Percentiles rank a stretch among this genome's conserved stretches.
Conservation (phyloP, 2,329 filamentous ascomycete species). For the Ophiostoma ips region DNA sequence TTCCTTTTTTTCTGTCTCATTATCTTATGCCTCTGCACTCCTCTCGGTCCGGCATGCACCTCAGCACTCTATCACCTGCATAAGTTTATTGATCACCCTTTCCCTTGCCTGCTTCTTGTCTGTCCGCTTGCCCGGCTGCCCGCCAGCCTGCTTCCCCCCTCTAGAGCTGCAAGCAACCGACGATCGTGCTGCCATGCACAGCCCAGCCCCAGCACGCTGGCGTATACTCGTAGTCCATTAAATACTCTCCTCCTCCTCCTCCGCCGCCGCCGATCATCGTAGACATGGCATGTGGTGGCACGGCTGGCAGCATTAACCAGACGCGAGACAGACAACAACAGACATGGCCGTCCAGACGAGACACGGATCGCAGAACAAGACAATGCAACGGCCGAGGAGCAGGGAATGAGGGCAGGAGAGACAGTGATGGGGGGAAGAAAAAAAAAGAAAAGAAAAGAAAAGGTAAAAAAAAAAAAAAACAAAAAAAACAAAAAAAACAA, state of each 20-base stretch:
- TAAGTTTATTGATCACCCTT: too few relatives aligned
- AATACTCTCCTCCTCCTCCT: too few relatives aligned
- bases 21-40: not conserved
- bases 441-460: not conserved
- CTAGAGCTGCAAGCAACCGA: too few relatives aligned
- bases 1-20: not conserved
- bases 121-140: not conserved
- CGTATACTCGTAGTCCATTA: too few relatives aligned
- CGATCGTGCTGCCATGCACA: too few relatives aligned
- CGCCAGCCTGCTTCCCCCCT: too few relatives aligned
- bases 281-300: not conserved
- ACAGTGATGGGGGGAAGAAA: not conserved
- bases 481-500: not conserved
- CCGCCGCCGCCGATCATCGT: not conserved
- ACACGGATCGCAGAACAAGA: not conserved
- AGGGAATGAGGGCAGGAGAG: too few relatives aligned
- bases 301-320: not conserved
- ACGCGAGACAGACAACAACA: not conserved
- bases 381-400: too few relatives aligned
- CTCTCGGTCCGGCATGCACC: constrained; percentile 1
- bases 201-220: too few relatives aligned
- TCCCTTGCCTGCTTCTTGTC: too few relatives aligned
- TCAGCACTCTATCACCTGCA: too few relatives aligned
- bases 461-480: not conserved
- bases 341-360: not conserved